Base-by-base conservation (phyloP, 352 stramenopile species). In the Phytophthora sp. region DNA sequence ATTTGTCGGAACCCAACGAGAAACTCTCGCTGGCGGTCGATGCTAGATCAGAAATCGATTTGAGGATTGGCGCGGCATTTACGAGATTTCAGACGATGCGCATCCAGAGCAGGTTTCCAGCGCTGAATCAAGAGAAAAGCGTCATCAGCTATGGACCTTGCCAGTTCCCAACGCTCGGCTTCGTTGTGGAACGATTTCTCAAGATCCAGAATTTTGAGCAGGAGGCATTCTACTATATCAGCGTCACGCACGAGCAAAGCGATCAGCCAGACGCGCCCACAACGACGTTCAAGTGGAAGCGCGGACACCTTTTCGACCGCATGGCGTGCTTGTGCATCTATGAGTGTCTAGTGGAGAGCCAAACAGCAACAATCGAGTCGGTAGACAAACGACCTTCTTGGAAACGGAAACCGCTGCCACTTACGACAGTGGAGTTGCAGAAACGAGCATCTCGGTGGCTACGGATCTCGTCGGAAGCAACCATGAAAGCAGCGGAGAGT, bases 101-200 rank as follows among this genome's bases (percentile, higher is more conserved):
- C 15, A 86, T 99, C 12, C 93, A 97, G 69, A 81, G 69, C 38
- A 80, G 75, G 5, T 97, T 97, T 59, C 86, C 89, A 7, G 63
- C 23, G 4, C 36, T 95, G 1, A 89, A 86, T 20, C 82, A 84
- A 65, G 76, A 96, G 16, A 92, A 86, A 39, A 69, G 74, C 7
- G 93, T 99, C 7, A 91, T 99, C 47, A 99, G 90, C 71, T 99
- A 99, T 76, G 98, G 98, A 8, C 98, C 98, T 2, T 99, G 98
- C 61, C 98, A 99, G 75, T 99, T 99, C 73, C 98, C 98, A 1
- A 99, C 98, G 8, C 88, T 99, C 21, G 98, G 96, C 24, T 98
- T 99, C 61, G 90, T 98, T 29, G 96, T 98, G 13, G 91, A 98
- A 50, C 82, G 95, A 42, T 97, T 93, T 63, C 74, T 97, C 42